These are phyloP conservation scores for Plantago ovata DNA, from an alignment of 257 asterid genomes.

Conservation along the genomic window DNA sequence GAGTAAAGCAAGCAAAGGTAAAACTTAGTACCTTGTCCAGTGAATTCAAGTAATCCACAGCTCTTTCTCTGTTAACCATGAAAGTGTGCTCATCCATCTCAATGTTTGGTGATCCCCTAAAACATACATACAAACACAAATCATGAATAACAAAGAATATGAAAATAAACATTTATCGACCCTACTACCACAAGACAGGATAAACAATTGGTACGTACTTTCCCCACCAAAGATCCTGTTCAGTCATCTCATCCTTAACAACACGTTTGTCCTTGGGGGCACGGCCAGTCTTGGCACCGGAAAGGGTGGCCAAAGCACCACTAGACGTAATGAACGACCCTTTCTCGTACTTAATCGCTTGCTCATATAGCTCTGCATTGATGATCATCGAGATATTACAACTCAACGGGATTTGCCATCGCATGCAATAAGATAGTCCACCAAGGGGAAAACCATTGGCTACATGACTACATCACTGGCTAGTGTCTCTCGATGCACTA, in stretches of 20 bases:
- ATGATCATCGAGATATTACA: neutral
- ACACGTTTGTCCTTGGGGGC: constrained; percentile 81
- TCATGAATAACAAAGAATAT: neutral
- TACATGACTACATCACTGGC: too few relatives aligned
- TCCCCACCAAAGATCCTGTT: constrained; percentile 80
- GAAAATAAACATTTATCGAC: neutral
- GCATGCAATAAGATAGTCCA: too few relatives aligned
- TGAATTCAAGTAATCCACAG: constrained; percentile 91
- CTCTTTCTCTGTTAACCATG: constrained; percentile 95
- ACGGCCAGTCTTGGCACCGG: constrained; percentile 83
- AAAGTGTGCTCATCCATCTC: constrained; percentile 97
- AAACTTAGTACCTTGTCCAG: constrained; percentile 65
- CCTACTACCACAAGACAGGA: too few relatives aligned
- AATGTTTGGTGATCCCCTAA: constrained; percentile 89
- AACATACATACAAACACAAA: neutral
- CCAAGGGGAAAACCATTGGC: too few relatives aligned
- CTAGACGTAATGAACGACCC: constrained; percentile 67
- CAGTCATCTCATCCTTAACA: constrained; percentile 53
- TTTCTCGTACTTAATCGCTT: constrained; percentile 60
- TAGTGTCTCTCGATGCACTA: too few relatives aligned
- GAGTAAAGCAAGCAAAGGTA: neutral
- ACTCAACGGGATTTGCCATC: too few relatives aligned
- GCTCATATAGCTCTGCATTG: constrained; percentile 62
- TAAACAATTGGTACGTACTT: constrained; percentile 30
- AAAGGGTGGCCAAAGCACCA: constrained; percentile 70